phyloP scores from a whole-genome alignment of 139 green algal species.

The Gonium pectorale region DNA sequence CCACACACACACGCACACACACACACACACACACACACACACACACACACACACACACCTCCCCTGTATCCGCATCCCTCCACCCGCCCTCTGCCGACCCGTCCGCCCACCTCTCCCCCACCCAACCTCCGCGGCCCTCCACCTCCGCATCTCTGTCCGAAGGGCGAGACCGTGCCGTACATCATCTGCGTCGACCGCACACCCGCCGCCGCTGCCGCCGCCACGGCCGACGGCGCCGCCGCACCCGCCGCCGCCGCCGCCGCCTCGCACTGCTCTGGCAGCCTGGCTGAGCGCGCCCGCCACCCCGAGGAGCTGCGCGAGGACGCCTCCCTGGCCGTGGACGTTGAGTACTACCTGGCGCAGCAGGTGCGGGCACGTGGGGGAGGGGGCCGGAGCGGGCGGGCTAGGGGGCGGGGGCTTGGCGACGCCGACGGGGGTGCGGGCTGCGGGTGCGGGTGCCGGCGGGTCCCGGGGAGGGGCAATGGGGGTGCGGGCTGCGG shows the following conservation, averaged over 20 bases:
- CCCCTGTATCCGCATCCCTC: too few species aligned
- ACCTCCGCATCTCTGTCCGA: too few species aligned
- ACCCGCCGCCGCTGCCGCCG: neutral
- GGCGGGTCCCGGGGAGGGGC: too few species aligned
- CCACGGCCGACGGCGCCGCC: neutral
- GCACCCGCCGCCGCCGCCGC: neutral
- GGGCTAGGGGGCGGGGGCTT: too few species aligned
- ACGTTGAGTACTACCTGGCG: conserved; percentile 93
- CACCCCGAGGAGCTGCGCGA: conserved; percentile 92
- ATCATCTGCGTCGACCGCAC: conserved; percentile 87
- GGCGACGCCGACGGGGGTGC: too few species aligned
- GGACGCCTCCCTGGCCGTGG: conserved; percentile 71
- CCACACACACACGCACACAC: too few species aligned
- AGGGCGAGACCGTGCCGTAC: conserved; percentile 97
- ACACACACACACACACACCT: too few species aligned
- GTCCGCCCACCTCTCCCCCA: neutral
- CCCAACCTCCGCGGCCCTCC: neutral
- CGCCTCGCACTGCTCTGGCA: conserved; percentile 9
- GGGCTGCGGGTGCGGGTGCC: too few species aligned
- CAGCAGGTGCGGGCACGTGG: conserved; percentile 49
- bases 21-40: too few species aligned
- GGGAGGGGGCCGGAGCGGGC: neutral
- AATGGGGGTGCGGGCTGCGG: too few species aligned
- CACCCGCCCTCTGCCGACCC: too few species aligned
- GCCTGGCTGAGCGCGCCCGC: conserved; percentile 90